Base-by-base conservation (phyloP, 2,329 filamentous ascomycete species). In the Talaromyces albobiverticillius region DNA sequence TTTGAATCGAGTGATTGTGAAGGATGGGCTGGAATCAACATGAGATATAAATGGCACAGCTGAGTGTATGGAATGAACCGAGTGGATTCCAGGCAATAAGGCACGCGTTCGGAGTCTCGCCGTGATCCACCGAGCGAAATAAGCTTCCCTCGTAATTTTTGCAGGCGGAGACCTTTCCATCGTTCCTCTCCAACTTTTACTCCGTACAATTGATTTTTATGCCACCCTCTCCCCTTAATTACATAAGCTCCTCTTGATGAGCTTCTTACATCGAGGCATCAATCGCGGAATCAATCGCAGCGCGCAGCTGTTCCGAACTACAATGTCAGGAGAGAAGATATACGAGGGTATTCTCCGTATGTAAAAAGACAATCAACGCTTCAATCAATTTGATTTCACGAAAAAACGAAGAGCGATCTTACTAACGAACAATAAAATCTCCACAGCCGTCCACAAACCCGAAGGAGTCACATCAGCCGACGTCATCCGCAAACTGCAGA, bases 361-460 rank as follows among this genome's bases (percentile, higher is more conserved):
- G 22, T n/a, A n/a, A n/a, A n/a, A n/a, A n/a, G n/a, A n/a, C 23
- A 23, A 34, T 14, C 22, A 41, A 20, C 18, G 13, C 4, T 2
- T 22, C 20, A n/a, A n/a, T n/a, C n/a, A n/a, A n/a, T n/a, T n/a
- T n/a, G n/a, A n/a, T n/a, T n/a, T n/a, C n/a, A n/a, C n/a, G n/a
- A n/a, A n/a, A n/a, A n/a, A n/a, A n/a, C n/a, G n/a, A n/a, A n/a
- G n/a, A n/a, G n/a, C n/a, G n/a, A n/a, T n/a, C n/a, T n/a, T n/a
- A n/a, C n/a, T n/a, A n/a, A n/a, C n/a, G n/a, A n/a, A n/a, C n/a
- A n/a, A n/a, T n/a, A n/a, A n/a, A n/a, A n/a, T n/a, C n/a, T n/a
- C n/a, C n/a, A 23, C 62, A 96, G 93, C 90, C 71, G 88, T 99
- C 72, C 90, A 96, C 76, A 99, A 99, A 75, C 94, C 94, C 25